These are phyloP conservation scores for Dendrobium chrysotoxum DNA, from an alignment of 106 monocot genomes.

Conservation along the genomic window DNA sequence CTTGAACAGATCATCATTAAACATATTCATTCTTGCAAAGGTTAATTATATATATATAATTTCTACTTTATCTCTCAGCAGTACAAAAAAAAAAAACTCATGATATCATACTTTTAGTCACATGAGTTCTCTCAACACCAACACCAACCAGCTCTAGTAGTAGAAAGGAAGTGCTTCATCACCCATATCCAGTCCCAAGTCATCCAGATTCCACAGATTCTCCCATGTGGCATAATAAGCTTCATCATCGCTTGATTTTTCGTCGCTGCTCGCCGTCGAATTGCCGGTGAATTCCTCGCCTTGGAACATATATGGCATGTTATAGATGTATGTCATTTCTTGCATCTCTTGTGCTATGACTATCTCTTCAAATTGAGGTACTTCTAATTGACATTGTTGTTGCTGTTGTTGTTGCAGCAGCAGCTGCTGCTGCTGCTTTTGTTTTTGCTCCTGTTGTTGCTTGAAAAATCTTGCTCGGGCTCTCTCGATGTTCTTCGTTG, in stretches of 20 bases:
- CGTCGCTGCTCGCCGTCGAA: background rate
- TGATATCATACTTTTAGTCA: background rate
- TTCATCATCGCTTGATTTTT: conserved; percentile 8
- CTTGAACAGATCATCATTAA: too few species aligned
- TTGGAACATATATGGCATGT: background rate
- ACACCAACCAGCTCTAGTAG: background rate
- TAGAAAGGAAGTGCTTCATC: background rate
- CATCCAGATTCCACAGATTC: background rate
- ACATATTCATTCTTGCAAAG: too few species aligned
- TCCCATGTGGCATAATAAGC: background rate
- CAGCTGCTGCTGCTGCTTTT: conserved; percentile 7
- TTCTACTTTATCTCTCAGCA: too few species aligned
- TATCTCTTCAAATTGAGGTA: conserved; percentile 6
- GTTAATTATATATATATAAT: too few species aligned
- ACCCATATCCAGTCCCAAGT: background rate
- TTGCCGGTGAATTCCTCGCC: background rate
- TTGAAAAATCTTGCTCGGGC: conserved; percentile 30
- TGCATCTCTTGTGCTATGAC: conserved; percentile 9
- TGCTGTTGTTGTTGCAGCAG: conserved; percentile 12
- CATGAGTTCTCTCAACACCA: background rate
- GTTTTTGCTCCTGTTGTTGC: conserved; percentile 21
- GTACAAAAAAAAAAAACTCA: too few species aligned
- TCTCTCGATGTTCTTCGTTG: conserved; percentile 46
- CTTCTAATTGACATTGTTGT: background rate
- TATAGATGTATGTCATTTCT: conserved; percentile 15